These are phyloP conservation scores for Liriodendron chinense DNA, from an alignment of 164 flowering plant genomes.

Conservation along the genomic window DNA sequence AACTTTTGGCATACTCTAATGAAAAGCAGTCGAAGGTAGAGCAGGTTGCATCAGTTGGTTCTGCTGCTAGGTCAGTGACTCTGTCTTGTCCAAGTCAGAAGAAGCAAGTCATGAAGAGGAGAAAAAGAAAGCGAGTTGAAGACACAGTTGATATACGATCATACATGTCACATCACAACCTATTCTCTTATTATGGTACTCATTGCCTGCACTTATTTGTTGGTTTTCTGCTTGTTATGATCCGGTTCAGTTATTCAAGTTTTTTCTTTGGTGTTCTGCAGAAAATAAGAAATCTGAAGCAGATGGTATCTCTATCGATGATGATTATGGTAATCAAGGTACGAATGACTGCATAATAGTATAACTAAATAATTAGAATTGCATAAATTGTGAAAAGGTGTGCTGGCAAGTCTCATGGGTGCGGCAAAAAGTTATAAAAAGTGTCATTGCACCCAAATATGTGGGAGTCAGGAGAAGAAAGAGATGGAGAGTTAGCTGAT, in stretches of 20 bases:
- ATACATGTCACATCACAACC: slow-evolving; percentile 65
- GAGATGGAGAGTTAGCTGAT: too few species aligned
- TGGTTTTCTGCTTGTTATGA: not conserved
- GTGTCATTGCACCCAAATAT: too few species aligned
- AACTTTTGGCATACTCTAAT: slow-evolving; percentile 39
- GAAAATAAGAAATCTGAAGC: slow-evolving; percentile 63
- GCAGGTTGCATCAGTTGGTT: slow-evolving; percentile 32
- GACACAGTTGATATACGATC: slow-evolving; percentile 47
- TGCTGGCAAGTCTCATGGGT: too few species aligned
- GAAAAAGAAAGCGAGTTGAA: slow-evolving; percentile 72
- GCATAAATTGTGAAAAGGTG: too few species aligned
- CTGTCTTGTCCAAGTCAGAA: slow-evolving; percentile 31
- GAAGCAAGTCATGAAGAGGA: slow-evolving; percentile 57
- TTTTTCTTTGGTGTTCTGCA: slow-evolving; percentile 35
- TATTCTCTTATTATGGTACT: slow-evolving; percentile 78
- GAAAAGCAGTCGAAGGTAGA: slow-evolving; percentile 30
- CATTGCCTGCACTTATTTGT: slow-evolving; percentile 7
- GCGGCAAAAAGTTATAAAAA: too few species aligned
- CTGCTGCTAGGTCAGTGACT: slow-evolving; percentile 58
- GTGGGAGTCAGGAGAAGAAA: too few species aligned
- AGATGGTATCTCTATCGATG: slow-evolving; percentile 50
- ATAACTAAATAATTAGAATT: too few species aligned
- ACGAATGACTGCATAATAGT: not conserved
- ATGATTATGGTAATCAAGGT: slow-evolving; percentile 44
- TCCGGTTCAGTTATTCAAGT: not conserved